A percentile compares a stretch with the other conserved stretches of the same genome.
phyloP scores from a whole-genome alignment of 148 eudicot species.

The Heliosperma pusillum region DNA sequence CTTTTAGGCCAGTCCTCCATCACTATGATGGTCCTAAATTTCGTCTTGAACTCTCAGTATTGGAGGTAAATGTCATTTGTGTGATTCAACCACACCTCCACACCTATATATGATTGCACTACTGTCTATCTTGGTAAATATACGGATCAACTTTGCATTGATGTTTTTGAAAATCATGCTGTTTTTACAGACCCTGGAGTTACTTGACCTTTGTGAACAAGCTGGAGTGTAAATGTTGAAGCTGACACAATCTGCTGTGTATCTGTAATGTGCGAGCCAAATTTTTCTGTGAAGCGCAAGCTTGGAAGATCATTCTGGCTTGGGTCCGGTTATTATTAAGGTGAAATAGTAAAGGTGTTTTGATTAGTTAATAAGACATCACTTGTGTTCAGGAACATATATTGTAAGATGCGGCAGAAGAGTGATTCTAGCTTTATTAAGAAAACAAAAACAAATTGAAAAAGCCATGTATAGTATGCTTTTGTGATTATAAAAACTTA shows the following conservation, averaged over 20 bases:
- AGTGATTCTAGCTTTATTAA: background rate
- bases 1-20: constrained; percentile 98
- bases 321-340: constrained; percentile 19
- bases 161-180: background rate
- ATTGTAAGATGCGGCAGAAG: constrained; percentile 18
- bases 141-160: too few species aligned
- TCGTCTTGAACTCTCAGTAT: constrained; percentile 94
- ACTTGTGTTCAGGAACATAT: constrained; percentile 16
- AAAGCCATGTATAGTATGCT: constrained; percentile 8
- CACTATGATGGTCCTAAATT: constrained; percentile 99
- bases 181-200: constrained; percentile 71
- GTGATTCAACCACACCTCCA: background rate
- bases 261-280: constrained; percentile 36
- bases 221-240: constrained; percentile 44
- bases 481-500: constrained; percentile 7
- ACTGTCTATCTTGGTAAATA: background rate
- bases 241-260: constrained; percentile 27
- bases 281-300: constrained; percentile 58
- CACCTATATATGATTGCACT: background rate
- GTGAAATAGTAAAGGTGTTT: constrained; percentile 33
- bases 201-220: constrained; percentile 98
- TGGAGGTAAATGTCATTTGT: constrained; percentile 55
- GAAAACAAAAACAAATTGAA: background rate
- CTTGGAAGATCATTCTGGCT: constrained; percentile 52
- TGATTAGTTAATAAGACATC: constrained; percentile 28